phyloP scores from a whole-genome alignment of 192 early-diverging fungal species.

The Coemansia erecta region DNA sequence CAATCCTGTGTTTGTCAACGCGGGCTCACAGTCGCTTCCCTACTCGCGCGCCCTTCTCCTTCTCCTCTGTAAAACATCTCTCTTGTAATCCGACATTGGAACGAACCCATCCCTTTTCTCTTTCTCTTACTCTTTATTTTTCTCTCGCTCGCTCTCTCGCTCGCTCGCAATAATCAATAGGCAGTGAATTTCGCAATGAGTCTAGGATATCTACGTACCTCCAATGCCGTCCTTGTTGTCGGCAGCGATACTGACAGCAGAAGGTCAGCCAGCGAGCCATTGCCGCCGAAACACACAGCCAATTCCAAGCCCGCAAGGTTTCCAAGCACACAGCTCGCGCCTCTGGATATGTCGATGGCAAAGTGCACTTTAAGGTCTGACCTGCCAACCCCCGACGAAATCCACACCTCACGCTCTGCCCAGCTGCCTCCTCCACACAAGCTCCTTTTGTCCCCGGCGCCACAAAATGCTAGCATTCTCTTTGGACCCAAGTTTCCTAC shows the following conservation, averaged over 20 bases:
- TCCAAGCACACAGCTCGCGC: constrained; percentile 5
- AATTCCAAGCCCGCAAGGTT: background rate
- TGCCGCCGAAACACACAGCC: background rate
- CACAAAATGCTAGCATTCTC: background rate
- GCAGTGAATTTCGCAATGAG: too few relatives aligned
- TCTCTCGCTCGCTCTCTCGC: too few relatives aligned
- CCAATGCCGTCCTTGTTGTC: too few relatives aligned
- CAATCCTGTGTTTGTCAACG: background rate
- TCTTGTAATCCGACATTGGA: too few relatives aligned
- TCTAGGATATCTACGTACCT: too few relatives aligned
- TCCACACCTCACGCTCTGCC: background rate
- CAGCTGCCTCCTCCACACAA: constrained; percentile 1
- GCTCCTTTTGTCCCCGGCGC: background rate
- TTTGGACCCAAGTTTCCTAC: constrained; percentile 24
- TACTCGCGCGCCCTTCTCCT: too few relatives aligned
- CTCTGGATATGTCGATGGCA: background rate
- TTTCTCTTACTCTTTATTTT: too few relatives aligned
- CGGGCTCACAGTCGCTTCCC: background rate
- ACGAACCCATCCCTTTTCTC: too few relatives aligned
- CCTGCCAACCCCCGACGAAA: constrained; percentile 7
- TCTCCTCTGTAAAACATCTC: too few relatives aligned
- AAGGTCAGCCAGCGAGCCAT: constrained; percentile 5
- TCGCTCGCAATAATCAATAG: too few relatives aligned
- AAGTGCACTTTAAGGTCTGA: background rate
- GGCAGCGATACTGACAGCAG: constrained; percentile 2